Evolutionary conservation across 2,329 filamentous ascomycete genomes (phyloP).

Genomic region (Cryoendolithus antarcticus): DNA sequence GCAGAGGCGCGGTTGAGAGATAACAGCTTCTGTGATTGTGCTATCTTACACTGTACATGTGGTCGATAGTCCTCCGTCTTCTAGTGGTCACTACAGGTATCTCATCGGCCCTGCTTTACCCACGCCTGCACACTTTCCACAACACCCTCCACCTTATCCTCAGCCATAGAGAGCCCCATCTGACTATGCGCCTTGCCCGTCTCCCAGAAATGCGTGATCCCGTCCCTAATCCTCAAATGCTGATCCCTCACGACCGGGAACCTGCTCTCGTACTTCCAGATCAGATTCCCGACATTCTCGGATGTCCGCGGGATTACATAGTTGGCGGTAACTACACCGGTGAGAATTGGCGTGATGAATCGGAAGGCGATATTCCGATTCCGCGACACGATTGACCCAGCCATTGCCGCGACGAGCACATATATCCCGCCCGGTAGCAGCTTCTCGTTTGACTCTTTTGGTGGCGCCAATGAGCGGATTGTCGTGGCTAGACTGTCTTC

Average conservation of each 20-base stretch:
- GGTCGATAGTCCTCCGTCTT: background rate
- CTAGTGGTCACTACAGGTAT: background rate
- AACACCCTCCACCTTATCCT: slow-evolving; percentile 66
- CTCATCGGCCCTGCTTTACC: slow-evolving; percentile 63
- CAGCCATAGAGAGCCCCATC: slow-evolving; percentile 58
- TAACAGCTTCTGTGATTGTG: too few species aligned
- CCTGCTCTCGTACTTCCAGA: slow-evolving; percentile 87
- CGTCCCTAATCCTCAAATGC: slow-evolving; percentile 60
- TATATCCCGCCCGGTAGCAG: slow-evolving; percentile 85
- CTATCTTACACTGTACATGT: background rate
- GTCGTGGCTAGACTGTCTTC: slow-evolving; percentile 87
- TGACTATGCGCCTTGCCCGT: slow-evolving; percentile 64
- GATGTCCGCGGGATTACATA: slow-evolving; percentile 78
- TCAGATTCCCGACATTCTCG: slow-evolving; percentile 71
- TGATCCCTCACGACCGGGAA: slow-evolving; percentile 73
- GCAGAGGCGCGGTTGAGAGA: too few species aligned
- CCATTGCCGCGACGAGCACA: slow-evolving; percentile 88
- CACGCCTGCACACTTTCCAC: slow-evolving; percentile 72
- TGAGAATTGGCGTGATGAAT: slow-evolving; percentile 59
- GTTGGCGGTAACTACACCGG: slow-evolving; percentile 76
- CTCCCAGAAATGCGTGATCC: slow-evolving; percentile 55
- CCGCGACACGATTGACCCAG: slow-evolving; percentile 78
- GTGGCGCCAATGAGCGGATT: slow-evolving; percentile 74
- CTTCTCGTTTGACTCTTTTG: slow-evolving; percentile 73
- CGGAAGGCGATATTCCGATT: slow-evolving; percentile 79